A percentile compares a stretch with the other conserved stretches of the same genome.
Evolutionary conservation across 169 alveolate species (phyloP).

Genomic region (Cyclospora cayetanensis): DNA sequence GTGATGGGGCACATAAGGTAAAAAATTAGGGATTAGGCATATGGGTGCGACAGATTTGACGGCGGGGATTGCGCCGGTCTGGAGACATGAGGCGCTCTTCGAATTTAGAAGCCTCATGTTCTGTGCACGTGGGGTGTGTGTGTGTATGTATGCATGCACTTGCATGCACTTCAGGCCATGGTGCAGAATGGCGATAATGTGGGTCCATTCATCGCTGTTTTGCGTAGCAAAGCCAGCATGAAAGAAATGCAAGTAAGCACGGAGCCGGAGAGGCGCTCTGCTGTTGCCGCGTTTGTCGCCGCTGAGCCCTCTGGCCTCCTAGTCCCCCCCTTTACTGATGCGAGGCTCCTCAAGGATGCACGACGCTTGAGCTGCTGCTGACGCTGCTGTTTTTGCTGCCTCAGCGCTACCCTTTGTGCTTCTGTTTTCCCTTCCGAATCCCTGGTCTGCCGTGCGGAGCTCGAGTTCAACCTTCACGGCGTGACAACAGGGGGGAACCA

Average conservation of each 20-base stretch:
- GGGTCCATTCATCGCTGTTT: constrained; percentile 37
- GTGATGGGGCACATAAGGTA: constrained; percentile 89
- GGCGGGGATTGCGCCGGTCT: too few relatives aligned
- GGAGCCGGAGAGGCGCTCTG: too few relatives aligned
- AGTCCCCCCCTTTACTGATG: background rate
- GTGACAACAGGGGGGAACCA: too few relatives aligned
- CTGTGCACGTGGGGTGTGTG: too few relatives aligned
- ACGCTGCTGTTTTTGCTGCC: too few relatives aligned
- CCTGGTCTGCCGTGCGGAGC: too few relatives aligned
- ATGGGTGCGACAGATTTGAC: too few relatives aligned
- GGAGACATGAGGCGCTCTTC: too few relatives aligned
- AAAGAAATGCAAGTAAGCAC: background rate
- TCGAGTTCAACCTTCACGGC: too few relatives aligned
- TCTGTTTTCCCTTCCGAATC: too few relatives aligned
- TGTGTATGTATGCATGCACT: background rate
- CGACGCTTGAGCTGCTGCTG: background rate
- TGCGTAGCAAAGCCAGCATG: background rate
- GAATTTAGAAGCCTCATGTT: too few relatives aligned
- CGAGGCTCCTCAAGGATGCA: background rate
- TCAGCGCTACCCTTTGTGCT: too few relatives aligned
- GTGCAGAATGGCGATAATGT: constrained; percentile 61
- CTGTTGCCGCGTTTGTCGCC: background rate
- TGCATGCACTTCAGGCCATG: background rate
- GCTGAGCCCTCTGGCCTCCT: background rate
- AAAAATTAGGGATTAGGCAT: background rate